Conservation (phyloP, 1,284 basidiomycete genomes). For the Erythrobasidium hasegawianum region DNA sequence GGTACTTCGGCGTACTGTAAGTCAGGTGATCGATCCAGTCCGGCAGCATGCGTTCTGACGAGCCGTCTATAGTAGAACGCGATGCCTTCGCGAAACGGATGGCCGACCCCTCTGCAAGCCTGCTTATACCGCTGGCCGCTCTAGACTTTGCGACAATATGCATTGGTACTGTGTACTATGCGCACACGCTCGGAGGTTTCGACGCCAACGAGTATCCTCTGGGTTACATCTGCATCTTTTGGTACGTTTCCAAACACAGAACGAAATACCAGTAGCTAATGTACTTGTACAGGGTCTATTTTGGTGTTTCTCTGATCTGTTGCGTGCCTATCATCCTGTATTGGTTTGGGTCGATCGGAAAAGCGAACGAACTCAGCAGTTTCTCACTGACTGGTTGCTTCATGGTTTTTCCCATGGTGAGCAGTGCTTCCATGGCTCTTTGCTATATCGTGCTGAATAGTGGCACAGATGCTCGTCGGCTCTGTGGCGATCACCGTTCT, state of each 20-base stretch:
- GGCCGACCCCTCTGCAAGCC: slow-evolving; percentile 3
- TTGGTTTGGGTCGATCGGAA: slow-evolving; percentile 27
- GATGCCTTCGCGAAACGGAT: not conserved
- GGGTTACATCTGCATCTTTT: slow-evolving; percentile 9
- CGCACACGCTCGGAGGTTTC: slow-evolving; percentile 6
- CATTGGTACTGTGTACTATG: slow-evolving; percentile 12
- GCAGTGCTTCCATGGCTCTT: not conserved
- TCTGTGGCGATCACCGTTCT: slow-evolving; percentile 15
- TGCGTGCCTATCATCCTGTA: slow-evolving; percentile 15
- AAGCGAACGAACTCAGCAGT: slow-evolving; percentile 24
- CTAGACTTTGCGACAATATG: slow-evolving; percentile 24
- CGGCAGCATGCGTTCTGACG: no score
- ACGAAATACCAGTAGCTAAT: no score
- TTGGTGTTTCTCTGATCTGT: slow-evolving; percentile 5
- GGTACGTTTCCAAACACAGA: no score
- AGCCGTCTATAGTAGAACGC: slow-evolving; percentile 2
- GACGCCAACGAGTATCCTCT: slow-evolving; percentile 3
- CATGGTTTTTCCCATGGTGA: slow-evolving; percentile 20
- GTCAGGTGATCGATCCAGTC: no score
- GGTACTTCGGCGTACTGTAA: slow-evolving; percentile 13
- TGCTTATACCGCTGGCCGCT: slow-evolving; percentile 16
- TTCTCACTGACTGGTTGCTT: slow-evolving; percentile 25
- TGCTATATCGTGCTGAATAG: not conserved
- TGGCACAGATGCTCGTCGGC: slow-evolving; percentile 14
- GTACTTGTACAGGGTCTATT: slow-evolving; percentile 3